These are phyloP conservation scores for Amoeboaphelidium protococcarum DNA, from an alignment of 371 early-diverging fungal species.

Conservation along the genomic window DNA sequence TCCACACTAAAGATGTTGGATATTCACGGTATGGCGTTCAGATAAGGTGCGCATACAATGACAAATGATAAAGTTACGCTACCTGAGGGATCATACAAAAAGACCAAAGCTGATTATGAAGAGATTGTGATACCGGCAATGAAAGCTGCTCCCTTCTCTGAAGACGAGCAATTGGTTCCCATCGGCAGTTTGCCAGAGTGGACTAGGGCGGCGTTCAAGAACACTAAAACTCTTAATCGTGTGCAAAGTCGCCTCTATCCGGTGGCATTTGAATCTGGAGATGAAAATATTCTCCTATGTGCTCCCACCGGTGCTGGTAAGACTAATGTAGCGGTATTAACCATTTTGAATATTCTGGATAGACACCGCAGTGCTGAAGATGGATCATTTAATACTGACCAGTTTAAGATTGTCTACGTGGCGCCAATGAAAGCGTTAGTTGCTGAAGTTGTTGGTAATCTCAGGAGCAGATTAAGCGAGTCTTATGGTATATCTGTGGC, in stretches of 20 bases:
- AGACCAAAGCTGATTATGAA: slow-evolving; percentile 78
- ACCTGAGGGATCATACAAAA: slow-evolving; percentile 80
- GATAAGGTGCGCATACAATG: slow-evolving; percentile 81
- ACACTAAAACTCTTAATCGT: slow-evolving; percentile 46
- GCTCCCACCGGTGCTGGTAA: slow-evolving; percentile 99
- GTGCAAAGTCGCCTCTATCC: slow-evolving; percentile 78
- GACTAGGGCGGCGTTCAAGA: slow-evolving; percentile 55
- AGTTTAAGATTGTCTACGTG: slow-evolving; percentile 96
- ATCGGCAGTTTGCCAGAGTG: slow-evolving; percentile 53
- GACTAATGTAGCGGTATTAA: slow-evolving; percentile 93
- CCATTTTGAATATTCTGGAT: slow-evolving; percentile 59
- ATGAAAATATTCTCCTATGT: slow-evolving; percentile 86
- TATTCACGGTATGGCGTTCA: slow-evolving; percentile 52
- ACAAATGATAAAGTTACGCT: slow-evolving; percentile 77
- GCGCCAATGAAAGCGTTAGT: slow-evolving; percentile 99
- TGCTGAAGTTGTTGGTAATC: slow-evolving; percentile 87
- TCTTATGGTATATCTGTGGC: slow-evolving; percentile 66
- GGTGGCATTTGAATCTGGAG: slow-evolving; percentile 46
- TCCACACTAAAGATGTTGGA: slow-evolving; percentile 21
- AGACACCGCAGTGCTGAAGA: no score
- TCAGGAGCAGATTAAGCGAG: slow-evolving; percentile 51
- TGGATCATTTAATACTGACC: no score
- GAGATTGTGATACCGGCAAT: slow-evolving; percentile 91
- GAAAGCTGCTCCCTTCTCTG: slow-evolving; percentile 25
- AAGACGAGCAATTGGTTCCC: slow-evolving; percentile 36